Evolutionary conservation across 2,329 filamentous ascomycete genomes (phyloP).

Genomic region (Aspergillus texensis): DNA sequence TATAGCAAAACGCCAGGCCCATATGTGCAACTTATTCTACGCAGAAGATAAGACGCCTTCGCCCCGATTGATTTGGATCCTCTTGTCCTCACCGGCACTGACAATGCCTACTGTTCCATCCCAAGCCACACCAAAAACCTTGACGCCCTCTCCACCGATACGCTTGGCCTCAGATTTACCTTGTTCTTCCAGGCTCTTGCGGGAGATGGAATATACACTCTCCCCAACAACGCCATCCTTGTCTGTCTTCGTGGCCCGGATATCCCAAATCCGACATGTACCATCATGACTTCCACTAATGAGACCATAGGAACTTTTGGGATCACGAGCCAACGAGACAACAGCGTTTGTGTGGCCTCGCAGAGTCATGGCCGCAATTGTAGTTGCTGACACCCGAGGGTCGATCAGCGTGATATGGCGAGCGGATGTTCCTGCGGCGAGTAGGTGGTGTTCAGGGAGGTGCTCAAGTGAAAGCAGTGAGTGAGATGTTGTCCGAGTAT

Average conservation of each 20-base stretch:
- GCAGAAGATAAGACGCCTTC: constrained; percentile 48
- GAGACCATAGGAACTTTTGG: constrained; percentile 75
- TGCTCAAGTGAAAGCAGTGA: constrained; percentile 78
- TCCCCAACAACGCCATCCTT: constrained; percentile 64
- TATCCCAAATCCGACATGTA: constrained; percentile 91
- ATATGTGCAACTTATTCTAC: constrained; percentile 32
- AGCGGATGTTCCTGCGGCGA: constrained; percentile 78
- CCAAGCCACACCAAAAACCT: constrained; percentile 90
- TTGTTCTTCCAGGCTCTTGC: constrained; percentile 70
- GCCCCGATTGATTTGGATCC: constrained; percentile 84
- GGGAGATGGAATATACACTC: constrained; percentile 75
- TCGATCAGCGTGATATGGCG: constrained; percentile 92
- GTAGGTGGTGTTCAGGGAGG: constrained; percentile 65
- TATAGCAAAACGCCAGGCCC: constrained; percentile 31
- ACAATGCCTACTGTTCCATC: constrained; percentile 85
- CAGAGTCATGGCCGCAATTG: constrained; percentile 85
- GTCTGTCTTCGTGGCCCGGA: constrained; percentile 68
- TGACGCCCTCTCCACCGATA: constrained; percentile 77
- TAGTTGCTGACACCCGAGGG: constrained; percentile 74
- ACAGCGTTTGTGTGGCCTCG: constrained; percentile 81
- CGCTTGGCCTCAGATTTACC: constrained; percentile 60
- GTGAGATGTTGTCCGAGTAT: constrained; percentile 80
- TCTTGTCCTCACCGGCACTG: constrained; percentile 89
- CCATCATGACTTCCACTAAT: constrained; percentile 91
- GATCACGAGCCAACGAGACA: constrained; percentile 60